Evolutionary conservation across 2,329 filamentous ascomycete genomes (phyloP).

Genomic region (Sphaerostilbella broomeana): DNA sequence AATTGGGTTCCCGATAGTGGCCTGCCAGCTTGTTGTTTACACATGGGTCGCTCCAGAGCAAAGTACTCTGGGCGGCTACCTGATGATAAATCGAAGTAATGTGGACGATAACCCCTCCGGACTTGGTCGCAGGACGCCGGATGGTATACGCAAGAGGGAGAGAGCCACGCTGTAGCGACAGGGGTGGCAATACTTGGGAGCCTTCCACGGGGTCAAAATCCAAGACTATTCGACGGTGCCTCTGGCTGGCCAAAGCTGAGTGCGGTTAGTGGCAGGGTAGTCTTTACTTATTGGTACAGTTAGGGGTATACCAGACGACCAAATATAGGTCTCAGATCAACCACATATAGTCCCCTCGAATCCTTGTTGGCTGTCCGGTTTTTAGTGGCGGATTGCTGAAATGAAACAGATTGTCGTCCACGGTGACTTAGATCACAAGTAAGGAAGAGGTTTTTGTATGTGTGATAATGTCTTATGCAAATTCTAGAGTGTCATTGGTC

Average conservation of each 20-base stretch:
- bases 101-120: constrained; percentile 49
- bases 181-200: too few relatives aligned
- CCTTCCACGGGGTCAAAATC: too few relatives aligned
- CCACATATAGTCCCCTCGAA: too few relatives aligned
- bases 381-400: not conserved
- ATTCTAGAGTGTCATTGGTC: too few relatives aligned
- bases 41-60: constrained; percentile 73
- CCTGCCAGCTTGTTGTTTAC: constrained; percentile 65
- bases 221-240: not conserved
- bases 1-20: constrained; percentile 67
- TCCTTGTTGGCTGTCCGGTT: too few relatives aligned
- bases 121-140: constrained; percentile 36
- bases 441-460: too few relatives aligned
- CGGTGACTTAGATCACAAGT: too few relatives aligned
- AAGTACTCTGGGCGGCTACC: constrained; percentile 66
- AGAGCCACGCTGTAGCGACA: not conserved
- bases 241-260: not conserved
- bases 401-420: too few relatives aligned
- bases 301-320: constrained; percentile 1
- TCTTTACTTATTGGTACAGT: too few relatives aligned
- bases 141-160: too few relatives aligned
- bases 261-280: not conserved
- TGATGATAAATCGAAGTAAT: constrained; percentile 56
- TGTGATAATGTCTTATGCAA: too few relatives aligned
- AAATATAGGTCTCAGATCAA: constrained; percentile 2